Base-by-base conservation (phyloP, 495 filamentous ascomycete genomes). In the Pyronema domesticum region DNA sequence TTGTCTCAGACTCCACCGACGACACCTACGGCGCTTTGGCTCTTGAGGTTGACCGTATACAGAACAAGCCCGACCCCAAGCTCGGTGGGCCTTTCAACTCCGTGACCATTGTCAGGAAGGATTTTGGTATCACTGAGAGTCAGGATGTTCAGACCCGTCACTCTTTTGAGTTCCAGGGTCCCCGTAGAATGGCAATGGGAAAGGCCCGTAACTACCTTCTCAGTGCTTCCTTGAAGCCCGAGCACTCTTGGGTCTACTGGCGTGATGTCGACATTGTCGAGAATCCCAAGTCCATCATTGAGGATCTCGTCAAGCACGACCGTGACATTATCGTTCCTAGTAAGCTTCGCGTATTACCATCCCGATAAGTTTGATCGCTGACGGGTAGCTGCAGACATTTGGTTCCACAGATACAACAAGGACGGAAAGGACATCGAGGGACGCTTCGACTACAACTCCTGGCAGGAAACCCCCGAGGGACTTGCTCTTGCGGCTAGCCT, bases 201-300 rank as follows among this genome's bases (percentile, higher is more conserved):
- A 75, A 76, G 55, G 93, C 93, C 13, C 76, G 91, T 52, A 98
- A 98, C 67, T 96, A 94, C 67, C 74, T 98, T 18, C 79, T 98
- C 9, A 78, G 79, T 47, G 76, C 86, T 0, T 81, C 91, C 19
- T 67, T 98, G 58, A 93, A 89, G 72, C 75, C 87, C 2, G 85
- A 95, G 54, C 91, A 98, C 67, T 89, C 85, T 7, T 98, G 91
- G 91, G 93, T 98, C 19, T 96, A 95, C 68, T 98, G 91, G 91
- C 80, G 93, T 54, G 91, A 98, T 66, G 87, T 94, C 33, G 91
- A 98, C 70, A 95, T 98, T 61, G 76, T 81, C 23, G 91, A 98
- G 59, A 93, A 84, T 66, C 87, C 93, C 6, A 72, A 73, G 37
- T 81, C 76, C 57, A 94, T 98, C 53, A 71, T 98, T 17, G 86